A percentile compares a stretch with the other conserved stretches of the same genome.
phyloP scores from a whole-genome alignment of 345 rosid species.

The Hirschfeldia incana region DNA sequence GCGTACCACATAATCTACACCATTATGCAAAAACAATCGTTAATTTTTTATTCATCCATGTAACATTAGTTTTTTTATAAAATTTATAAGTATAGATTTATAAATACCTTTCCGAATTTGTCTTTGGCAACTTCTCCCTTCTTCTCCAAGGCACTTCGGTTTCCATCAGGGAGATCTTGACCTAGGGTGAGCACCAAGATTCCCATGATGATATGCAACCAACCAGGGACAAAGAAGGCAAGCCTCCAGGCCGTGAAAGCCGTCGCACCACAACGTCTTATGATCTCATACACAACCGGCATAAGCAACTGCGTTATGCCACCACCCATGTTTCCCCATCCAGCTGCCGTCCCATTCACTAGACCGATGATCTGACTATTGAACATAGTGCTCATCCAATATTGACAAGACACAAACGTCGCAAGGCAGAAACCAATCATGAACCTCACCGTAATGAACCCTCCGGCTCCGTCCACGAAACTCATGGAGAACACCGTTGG shows the following conservation, averaged over 20 bases:
- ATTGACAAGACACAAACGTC: constrained; percentile 84
- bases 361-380: constrained; percentile 72
- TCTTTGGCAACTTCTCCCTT: constrained; percentile 63
- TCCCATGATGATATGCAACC: constrained; percentile 64
- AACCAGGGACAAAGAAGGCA: constrained; percentile 72
- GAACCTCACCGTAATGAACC: constrained; percentile 64
- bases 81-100: neutral
- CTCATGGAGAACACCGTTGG: constrained; percentile 82
- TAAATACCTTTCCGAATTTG: constrained; percentile 57
- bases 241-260: constrained; percentile 83
- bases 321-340: constrained; percentile 90
- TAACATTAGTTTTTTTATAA: too few relatives aligned
- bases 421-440: constrained; percentile 88
- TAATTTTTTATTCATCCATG: neutral
- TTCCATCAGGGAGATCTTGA: constrained; percentile 83
- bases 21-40: neutral
- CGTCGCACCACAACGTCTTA: constrained; percentile 51
- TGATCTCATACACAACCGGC: constrained; percentile 68
- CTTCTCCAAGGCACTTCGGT: constrained; percentile 57
- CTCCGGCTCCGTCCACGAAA: constrained; percentile 48
- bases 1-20: constrained; percentile 57
- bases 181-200: constrained; percentile 67
- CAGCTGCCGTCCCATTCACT: constrained; percentile 78
- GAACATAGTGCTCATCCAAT: constrained; percentile 93
- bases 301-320: constrained; percentile 74